Conservation (phyloP, 192 early-diverging fungal genomes). For the Chytriomyces hyalinus region DNA sequence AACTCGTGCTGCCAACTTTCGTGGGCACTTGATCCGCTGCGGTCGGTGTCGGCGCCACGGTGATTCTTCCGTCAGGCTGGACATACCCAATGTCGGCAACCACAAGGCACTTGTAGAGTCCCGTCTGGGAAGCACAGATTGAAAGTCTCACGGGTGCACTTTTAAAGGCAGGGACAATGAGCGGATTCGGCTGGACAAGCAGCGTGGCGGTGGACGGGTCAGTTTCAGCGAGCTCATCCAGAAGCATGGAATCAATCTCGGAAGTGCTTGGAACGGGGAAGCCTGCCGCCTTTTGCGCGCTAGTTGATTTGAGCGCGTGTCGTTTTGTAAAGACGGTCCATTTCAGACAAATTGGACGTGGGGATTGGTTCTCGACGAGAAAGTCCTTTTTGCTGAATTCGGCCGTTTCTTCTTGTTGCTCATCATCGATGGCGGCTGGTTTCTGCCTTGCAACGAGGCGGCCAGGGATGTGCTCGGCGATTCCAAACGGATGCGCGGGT, state of each 20-base stretch:
- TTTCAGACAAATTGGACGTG: conserved; percentile 46
- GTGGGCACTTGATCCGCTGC: not conserved
- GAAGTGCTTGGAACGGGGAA: not conserved
- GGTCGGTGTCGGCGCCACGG: conserved; percentile 27
- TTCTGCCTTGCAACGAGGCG: not conserved
- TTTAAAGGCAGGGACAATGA: conserved; percentile 48
- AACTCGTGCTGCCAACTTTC: conserved; percentile 12
- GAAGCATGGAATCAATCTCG: conserved; percentile 35
- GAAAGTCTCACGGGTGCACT: conserved; percentile 39
- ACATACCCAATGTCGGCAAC: conserved; percentile 57
- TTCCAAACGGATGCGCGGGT: conserved; percentile 7
- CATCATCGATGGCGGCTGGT: not conserved
- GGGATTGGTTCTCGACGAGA: conserved; percentile 56
- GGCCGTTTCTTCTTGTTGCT: not conserved
- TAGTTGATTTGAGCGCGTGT: conserved; percentile 11
- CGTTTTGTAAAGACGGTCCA: conserved; percentile 52
- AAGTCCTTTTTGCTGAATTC: conserved; percentile 40
- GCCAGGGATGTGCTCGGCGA: not conserved
- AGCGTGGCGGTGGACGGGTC: conserved; percentile 36
- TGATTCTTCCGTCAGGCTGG: conserved; percentile 40
- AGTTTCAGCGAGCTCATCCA: conserved; percentile 38
- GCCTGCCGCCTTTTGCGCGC: conserved; percentile 3
- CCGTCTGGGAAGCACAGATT: conserved; percentile 43
- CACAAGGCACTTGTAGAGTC: conserved; percentile 46
- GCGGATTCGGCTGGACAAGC: conserved; percentile 33